phyloP scores from a whole-genome alignment of 2,329 filamentous ascomycete genomes.

The Microcyclosporella mali region DNA sequence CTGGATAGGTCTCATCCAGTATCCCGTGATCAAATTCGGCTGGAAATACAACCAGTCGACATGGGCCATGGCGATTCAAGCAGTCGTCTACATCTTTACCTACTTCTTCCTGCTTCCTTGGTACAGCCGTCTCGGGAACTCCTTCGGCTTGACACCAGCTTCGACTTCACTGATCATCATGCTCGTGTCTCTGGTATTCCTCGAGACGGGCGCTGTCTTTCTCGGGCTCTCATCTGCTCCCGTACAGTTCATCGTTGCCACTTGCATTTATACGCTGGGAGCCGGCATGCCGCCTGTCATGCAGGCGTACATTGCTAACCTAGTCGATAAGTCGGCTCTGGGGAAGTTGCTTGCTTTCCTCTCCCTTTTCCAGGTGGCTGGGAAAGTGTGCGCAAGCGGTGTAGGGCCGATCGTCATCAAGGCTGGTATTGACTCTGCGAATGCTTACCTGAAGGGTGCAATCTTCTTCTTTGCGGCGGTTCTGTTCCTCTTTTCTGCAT shows the following conservation, averaged over 20 bases:
- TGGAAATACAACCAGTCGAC: conserved; percentile 8
- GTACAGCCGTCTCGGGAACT: conserved; percentile 3
- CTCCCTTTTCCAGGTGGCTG: conserved; percentile 6
- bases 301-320: conserved; percentile 7
- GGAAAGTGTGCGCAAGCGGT: conserved; percentile 3
- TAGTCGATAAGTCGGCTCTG: conserved; percentile 1
- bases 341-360: conserved; percentile 4
- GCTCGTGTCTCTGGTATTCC: conserved; percentile 28
- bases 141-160: background rate
- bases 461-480: conserved; percentile 7
- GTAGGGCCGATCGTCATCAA: conserved; percentile 5
- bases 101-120: conserved; percentile 4
- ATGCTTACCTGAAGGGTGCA: conserved; percentile 4
- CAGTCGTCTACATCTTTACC: conserved; percentile 4
- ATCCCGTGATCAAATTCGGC: conserved; percentile 8
- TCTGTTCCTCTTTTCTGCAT: conserved; percentile 1
- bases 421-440: conserved; percentile 6
- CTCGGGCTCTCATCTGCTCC: conserved; percentile 1
- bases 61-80: conserved; percentile 6
- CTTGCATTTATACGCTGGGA: conserved; percentile 5
- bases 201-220: conserved; percentile 36
- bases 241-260: conserved; percentile 3
- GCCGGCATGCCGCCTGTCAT: conserved; percentile 7
- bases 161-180: conserved; percentile 6
- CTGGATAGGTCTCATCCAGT: conserved; percentile 7